Conservation (phyloP, 805 yeast species). For the Metschnikowia proteae region DNA sequence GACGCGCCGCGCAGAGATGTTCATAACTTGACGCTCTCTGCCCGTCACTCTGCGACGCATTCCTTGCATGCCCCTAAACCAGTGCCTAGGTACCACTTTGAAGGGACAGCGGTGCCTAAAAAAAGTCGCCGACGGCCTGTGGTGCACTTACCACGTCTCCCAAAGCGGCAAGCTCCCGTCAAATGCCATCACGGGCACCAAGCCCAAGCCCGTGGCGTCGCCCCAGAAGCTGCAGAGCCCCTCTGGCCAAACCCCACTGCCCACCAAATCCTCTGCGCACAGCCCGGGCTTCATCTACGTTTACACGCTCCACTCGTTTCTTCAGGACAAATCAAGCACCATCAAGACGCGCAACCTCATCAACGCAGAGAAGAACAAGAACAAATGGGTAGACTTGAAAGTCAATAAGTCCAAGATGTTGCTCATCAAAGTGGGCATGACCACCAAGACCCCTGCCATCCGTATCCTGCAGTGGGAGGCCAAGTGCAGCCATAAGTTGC, state of each 20-base stretch:
- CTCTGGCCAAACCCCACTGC: neutral
- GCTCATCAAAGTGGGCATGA: slow-evolving; percentile 52
- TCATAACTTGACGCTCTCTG: neutral
- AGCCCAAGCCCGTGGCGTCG: neutral
- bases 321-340: slow-evolving; percentile 30
- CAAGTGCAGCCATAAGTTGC: slow-evolving; percentile 47
- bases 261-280: neutral
- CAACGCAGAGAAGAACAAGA: slow-evolving; percentile 14
- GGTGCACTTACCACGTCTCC: slow-evolving; percentile 15
- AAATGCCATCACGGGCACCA: neutral
- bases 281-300: slow-evolving; percentile 46
- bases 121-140: slow-evolving; percentile 10
- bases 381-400: slow-evolving; percentile 32
- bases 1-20: too few relatives aligned
- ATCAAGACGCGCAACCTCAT: slow-evolving; percentile 34
- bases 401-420: slow-evolving; percentile 35
- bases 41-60: neutral
- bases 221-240: neutral
- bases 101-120: slow-evolving; percentile 15
- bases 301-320: slow-evolving; percentile 44
- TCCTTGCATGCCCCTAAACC: slow-evolving; percentile 10
- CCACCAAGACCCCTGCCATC: slow-evolving; percentile 41
- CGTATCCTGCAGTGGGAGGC: slow-evolving; percentile 51
- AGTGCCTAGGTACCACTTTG: slow-evolving; percentile 15
- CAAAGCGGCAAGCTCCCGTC: neutral